A percentile compares a stretch with the other conserved stretches of the same genome.
Conservation (phyloP, 345 rosid genomes). For the Euphorbia pulcherrima region DNA sequence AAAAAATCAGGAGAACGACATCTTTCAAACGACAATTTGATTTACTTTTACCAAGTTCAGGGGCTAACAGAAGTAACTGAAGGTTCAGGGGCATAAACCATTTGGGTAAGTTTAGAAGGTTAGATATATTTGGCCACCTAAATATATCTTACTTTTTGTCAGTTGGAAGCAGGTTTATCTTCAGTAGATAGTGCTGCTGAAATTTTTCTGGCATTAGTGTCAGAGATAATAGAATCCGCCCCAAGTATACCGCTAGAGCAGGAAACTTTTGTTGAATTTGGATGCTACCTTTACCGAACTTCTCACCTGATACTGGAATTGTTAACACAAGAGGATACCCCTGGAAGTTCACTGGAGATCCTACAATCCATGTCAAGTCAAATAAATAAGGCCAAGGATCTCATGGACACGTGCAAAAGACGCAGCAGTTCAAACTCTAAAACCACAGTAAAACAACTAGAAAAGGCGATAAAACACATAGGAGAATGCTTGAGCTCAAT, state of each 20-base stretch:
- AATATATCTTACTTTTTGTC: conserved; percentile 18
- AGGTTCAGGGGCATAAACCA: no score
- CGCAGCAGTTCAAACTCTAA: conserved; percentile 24
- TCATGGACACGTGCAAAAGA: conserved; percentile 32
- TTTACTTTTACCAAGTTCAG: no score
- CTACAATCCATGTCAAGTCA: conserved; percentile 47
- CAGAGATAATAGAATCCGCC: conserved; percentile 44
- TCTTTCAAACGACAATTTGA: no score
- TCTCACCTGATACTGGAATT: conserved; percentile 64
- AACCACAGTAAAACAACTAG: conserved; percentile 41
- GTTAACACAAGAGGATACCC: conserved; percentile 36
- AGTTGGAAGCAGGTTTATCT: conserved; percentile 37
- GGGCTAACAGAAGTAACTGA: no score
- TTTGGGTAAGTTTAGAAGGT: no score
- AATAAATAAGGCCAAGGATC: conserved; percentile 43
- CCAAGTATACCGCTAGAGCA: conserved; percentile 33
- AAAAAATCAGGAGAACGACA: no score
- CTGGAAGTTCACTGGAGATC: conserved; percentile 41
- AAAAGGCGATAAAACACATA: conserved; percentile 39
- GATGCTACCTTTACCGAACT: conserved; percentile 66
- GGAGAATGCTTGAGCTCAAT: conserved; percentile 63
- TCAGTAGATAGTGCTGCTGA: conserved; percentile 28
- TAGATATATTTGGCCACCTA: no score
- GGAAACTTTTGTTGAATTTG: conserved; percentile 44
- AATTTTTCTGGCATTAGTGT: conserved; percentile 48